A percentile compares a stretch with the other conserved stretches of the same genome.
phyloP scores from a whole-genome alignment of 2,329 filamentous ascomycete genomes.

The Arthrinium puccinioides region DNA sequence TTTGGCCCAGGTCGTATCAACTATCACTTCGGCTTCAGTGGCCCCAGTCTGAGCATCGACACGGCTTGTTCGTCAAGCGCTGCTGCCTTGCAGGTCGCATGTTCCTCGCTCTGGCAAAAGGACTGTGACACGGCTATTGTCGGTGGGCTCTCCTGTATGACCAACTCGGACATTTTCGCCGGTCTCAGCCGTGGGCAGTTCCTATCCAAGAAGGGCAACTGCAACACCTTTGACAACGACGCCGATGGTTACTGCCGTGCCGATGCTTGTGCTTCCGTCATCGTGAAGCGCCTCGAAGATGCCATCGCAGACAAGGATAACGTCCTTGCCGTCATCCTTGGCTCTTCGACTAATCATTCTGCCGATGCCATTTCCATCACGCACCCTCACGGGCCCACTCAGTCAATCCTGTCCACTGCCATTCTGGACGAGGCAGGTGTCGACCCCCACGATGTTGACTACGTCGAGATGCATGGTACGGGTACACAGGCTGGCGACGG shows the following conservation, averaged over 20 bases:
- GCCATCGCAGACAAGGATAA: constrained; percentile 70
- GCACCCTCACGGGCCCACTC: constrained; percentile 70
- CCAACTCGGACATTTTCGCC: constrained; percentile 73
- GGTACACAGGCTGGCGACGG: constrained; percentile 81
- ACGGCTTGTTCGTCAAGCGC: constrained; percentile 32
- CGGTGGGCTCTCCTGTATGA: constrained; percentile 71
- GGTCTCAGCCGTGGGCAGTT: constrained; percentile 72
- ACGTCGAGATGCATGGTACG: constrained; percentile 86
- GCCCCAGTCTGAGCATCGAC: constrained; percentile 30
- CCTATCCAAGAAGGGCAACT: constrained; percentile 67
- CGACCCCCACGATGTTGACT: constrained; percentile 69
- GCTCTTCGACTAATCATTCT: constrained; percentile 73
- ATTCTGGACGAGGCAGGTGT: constrained; percentile 68
- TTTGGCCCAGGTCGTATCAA: constrained; percentile 45
- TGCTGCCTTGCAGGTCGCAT: constrained; percentile 36
- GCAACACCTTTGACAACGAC: constrained; percentile 73
- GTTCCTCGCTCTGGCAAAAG: constrained; percentile 64
- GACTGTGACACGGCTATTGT: constrained; percentile 78
- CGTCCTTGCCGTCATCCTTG: constrained; percentile 69
- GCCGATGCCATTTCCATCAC: constrained; percentile 78
- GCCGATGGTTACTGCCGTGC: constrained; percentile 80
- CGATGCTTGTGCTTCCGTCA: constrained; percentile 66
- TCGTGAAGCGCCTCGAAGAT: constrained; percentile 75
- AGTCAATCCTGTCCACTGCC: constrained; percentile 62
- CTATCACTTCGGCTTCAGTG: constrained; percentile 32